A percentile compares a stretch with the other conserved stretches of the same genome.
phyloP scores from a whole-genome alignment of 1,284 basidiomycete species.

The Volvariella surrecta region DNA sequence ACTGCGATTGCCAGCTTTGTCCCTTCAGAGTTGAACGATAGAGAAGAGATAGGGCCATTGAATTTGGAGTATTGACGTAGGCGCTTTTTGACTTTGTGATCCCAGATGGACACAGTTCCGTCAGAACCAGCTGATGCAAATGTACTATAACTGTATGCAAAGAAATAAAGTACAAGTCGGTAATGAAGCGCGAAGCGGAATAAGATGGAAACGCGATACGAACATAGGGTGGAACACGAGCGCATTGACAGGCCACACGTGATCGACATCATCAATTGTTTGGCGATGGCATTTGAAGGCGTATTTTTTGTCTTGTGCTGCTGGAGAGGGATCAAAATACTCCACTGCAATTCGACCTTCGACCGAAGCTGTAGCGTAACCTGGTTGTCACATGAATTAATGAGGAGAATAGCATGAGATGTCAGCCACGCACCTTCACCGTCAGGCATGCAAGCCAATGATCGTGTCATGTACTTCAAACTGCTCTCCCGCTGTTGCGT shows the following conservation, averaged over 20 bases:
- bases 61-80: constrained; percentile 85
- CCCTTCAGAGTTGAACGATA: constrained; percentile 82
- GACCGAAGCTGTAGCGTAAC: constrained; percentile 89
- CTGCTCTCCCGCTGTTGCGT: constrained; percentile 84
- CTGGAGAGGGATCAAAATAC: constrained; percentile 82
- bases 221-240: constrained; percentile 85
- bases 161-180: neutral
- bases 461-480: constrained; percentile 92
- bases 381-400: constrained; percentile 28
- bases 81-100: constrained; percentile 94
- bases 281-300: constrained; percentile 98
- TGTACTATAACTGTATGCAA: constrained; percentile 70
- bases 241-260: constrained; percentile 96
- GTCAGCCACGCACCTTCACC: constrained; percentile 63
- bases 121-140: constrained; percentile 95
- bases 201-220: constrained; percentile 1
- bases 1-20: constrained; percentile 74
- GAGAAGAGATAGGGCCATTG: constrained; percentile 57
- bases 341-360: constrained; percentile 97
- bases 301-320: constrained; percentile 85
- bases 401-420: neutral
- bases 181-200: constrained; percentile 1
- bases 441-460: constrained; percentile 85
- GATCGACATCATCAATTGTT: constrained; percentile 86
- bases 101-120: constrained; percentile 90